These are phyloP conservation scores for Areca catechu DNA, from an alignment of 176 grass and related monocot genomes.

Conservation along the genomic window DNA sequence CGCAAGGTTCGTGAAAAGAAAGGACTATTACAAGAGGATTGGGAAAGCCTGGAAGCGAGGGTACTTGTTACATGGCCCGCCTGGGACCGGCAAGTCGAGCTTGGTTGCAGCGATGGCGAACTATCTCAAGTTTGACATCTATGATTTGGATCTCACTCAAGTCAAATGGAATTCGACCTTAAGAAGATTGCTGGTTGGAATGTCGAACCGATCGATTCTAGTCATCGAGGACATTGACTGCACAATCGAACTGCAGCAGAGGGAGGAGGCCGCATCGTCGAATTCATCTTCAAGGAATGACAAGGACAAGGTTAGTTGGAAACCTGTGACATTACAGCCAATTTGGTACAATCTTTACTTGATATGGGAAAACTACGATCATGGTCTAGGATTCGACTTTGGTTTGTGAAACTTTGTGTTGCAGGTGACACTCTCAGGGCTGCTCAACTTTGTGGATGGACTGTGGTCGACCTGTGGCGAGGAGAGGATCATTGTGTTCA, in stretches of 20 bases:
- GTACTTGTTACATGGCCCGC: slow-evolving; percentile 71
- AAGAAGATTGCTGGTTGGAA: slow-evolving; percentile 47
- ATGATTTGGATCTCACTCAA: slow-evolving; percentile 78
- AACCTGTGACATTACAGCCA: too few relatives aligned
- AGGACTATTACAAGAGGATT: slow-evolving; percentile 77
- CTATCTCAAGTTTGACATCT: slow-evolving; percentile 83
- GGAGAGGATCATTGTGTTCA: slow-evolving; percentile 23
- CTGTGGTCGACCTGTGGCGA: slow-evolving; percentile 22
- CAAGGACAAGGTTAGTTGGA: too few relatives aligned
- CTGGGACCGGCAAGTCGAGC: slow-evolving; percentile 85
- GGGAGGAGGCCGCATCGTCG: slow-evolving; percentile 19
- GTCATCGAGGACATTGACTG: slow-evolving; percentile 94
- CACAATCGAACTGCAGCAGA: slow-evolving; percentile 46
- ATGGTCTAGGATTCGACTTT: too few relatives aligned
- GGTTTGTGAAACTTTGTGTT: too few relatives aligned
- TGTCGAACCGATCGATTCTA: slow-evolving; percentile 72
- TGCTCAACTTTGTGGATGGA: slow-evolving; percentile 26
- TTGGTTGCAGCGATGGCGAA: slow-evolving; percentile 85
- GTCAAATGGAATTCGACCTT: slow-evolving; percentile 54
- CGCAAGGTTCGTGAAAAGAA: slow-evolving; percentile 53
- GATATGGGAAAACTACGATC: too few relatives aligned
- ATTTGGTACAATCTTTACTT: too few relatives aligned
- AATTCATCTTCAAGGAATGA: too few relatives aligned
- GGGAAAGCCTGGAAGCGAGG: slow-evolving; percentile 94
- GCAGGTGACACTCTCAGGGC: slow-evolving; percentile 20